Base-by-base conservation (phyloP, 2,329 filamentous ascomycete genomes). In the Mycosphaerella sp. region DNA sequence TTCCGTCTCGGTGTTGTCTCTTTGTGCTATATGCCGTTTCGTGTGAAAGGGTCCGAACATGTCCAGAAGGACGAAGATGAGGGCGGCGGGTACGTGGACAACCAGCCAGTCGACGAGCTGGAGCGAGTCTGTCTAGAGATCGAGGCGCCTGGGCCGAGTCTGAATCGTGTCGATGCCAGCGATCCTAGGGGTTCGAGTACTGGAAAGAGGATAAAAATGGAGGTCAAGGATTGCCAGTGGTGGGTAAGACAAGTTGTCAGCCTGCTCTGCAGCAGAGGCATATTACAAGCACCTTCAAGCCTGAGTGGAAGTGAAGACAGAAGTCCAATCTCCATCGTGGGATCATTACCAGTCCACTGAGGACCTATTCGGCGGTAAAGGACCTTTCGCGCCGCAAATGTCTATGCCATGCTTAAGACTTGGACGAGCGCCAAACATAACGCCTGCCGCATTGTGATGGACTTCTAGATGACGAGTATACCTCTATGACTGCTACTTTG, bases 211-310 rank as follows among this genome's bases (percentile, higher is more conserved):
- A 14, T 36, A 8, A 55, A 51, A 32, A 16, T 34, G 3, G 56
- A 57, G 42, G 52, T 57, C 9, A 44, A 44, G 34, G 52, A 59
- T 32, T 59, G 54, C 21, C 56, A 59, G 40, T 59, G 56, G 52
- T 59, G 54, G 56, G 40, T 59, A 6, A 34, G 32, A 27, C 37
- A 57, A 28, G 52, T 57, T 10, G 45, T 57, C 6, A 13, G 30
- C 9, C 41, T 7, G 16, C 27, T 55, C 42, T 36, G 27, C n/a
- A 32, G 34, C n/a, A 14, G 17, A 36, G 43, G 43, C 21, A 14
- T 45, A 14, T 16, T 45, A 30, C 28, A 10, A 6, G 28, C 8
- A 21, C n/a, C n/a, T n/a, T n/a, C n/a, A n/a, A n/a, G n/a, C n/a
- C n/a, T n/a, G n/a, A 12, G 18, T 30, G 28, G 28, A 30, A 30